phyloP scores from a whole-genome alignment of 1,284 basidiomycete species.

The Gastroboletus turbinatus region DNA sequence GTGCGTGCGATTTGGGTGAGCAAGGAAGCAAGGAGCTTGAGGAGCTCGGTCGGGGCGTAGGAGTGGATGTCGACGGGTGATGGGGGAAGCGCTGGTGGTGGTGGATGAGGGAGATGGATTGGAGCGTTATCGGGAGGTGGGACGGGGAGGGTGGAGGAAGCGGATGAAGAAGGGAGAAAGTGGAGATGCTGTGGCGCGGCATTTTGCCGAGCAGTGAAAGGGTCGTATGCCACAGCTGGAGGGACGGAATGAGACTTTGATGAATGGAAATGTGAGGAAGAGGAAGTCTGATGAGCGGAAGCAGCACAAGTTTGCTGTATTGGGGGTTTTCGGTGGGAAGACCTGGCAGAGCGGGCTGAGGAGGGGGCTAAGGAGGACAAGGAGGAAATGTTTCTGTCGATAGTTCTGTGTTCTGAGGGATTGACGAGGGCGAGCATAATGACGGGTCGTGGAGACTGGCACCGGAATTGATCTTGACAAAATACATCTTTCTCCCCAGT shows the following conservation, averaged over 20 bases:
- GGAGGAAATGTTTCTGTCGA: conserved; percentile 27
- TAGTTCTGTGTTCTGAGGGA: conserved; percentile 30
- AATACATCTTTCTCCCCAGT: background rate
- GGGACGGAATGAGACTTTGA: conserved; percentile 18
- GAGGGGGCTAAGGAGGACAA: conserved; percentile 23
- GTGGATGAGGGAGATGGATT: conserved; percentile 8
- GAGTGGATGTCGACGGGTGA: conserved; percentile 57
- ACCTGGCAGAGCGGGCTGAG: conserved; percentile 16
- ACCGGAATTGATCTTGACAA: conserved; percentile 12
- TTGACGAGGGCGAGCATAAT: conserved; percentile 44
- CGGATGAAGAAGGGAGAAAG: conserved; percentile 5
- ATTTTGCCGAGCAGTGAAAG: conserved; percentile 11
- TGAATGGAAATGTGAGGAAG: conserved; percentile 15
- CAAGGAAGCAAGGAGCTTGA: conserved; percentile 86
- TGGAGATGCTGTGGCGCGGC: conserved; percentile 15
- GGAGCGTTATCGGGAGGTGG: conserved; percentile 17
- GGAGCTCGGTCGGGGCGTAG: conserved; percentile 68
- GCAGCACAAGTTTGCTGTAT: conserved; percentile 24
- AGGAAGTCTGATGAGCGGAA: conserved; percentile 17
- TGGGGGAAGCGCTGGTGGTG: background rate
- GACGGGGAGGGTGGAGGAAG: conserved; percentile 4
- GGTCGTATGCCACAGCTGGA: conserved; percentile 27
- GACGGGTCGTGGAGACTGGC: conserved; percentile 9
- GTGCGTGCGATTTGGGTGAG: conserved; percentile 90
- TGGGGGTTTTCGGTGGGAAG: conserved; percentile 26